Conservation (phyloP, 768 basidiomycete species). For the Pleurotus tuber-regium region DNA sequence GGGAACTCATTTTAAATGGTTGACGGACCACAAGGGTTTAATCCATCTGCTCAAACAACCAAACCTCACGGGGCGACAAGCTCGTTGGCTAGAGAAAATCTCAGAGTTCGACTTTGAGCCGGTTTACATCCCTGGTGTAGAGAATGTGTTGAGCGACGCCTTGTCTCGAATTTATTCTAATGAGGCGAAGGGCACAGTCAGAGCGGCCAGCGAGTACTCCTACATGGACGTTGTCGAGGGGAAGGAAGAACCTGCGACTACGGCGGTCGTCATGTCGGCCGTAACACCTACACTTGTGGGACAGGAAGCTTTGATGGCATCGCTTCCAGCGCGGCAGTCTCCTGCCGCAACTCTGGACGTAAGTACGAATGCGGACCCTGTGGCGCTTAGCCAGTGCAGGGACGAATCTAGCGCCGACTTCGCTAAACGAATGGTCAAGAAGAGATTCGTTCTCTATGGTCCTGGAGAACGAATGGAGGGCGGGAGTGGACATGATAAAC, state of each 20-base stretch:
- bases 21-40: conserved; percentile 12
- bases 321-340: neutral
- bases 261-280: neutral
- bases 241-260: conserved; percentile 11
- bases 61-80: conserved; percentile 11
- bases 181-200: conserved; percentile 11
- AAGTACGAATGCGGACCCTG: neutral
- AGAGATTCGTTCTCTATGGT: conserved; percentile 13
- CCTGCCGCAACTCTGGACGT: no score
- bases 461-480: conserved; percentile 14
- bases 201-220: conserved; percentile 16
- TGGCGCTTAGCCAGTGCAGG: neutral
- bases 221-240: neutral
- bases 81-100: conserved; percentile 14
- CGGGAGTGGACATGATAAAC: neutral
- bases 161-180: conserved; percentile 25
- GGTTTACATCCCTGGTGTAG: conserved; percentile 13
- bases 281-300: no score
- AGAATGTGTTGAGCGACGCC: conserved; percentile 26
- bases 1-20: conserved; percentile 8
- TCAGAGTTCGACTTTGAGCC: conserved; percentile 17
- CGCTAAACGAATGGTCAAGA: neutral
- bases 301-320: conserved; percentile 11
- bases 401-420: conserved; percentile 11
- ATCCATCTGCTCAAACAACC: conserved; percentile 8